Conservation (phyloP, 108 stramenopile genomes). For the Conticribra weissflogii region DNA sequence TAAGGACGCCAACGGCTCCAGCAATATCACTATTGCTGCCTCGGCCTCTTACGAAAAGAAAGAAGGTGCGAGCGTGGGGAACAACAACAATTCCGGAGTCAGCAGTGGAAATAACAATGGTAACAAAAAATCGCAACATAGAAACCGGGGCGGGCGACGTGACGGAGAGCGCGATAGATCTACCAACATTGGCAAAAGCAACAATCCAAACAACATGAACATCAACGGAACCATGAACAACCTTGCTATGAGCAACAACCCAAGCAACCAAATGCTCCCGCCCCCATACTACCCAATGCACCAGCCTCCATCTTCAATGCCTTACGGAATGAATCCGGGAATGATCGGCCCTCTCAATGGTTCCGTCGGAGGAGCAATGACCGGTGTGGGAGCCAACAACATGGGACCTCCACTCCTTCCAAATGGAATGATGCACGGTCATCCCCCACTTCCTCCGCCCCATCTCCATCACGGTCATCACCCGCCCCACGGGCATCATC, state of each 20-base stretch:
- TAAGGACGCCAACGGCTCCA: not conserved
- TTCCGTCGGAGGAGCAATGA: conserved; percentile 12
- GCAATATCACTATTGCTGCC: not conserved
- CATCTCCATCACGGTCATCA: conserved; percentile 9
- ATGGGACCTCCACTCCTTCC: conserved; percentile 13
- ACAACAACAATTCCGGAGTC: not conserved
- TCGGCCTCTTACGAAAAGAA: not conserved
- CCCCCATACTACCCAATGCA: conserved; percentile 22
- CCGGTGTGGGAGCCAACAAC: not conserved
- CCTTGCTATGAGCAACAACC: not conserved
- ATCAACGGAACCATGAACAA: conserved; percentile 3
- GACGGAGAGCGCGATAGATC: not conserved
- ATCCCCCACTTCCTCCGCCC: not conserved
- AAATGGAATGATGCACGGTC: conserved; percentile 8
- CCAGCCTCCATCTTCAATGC: conserved; percentile 1
- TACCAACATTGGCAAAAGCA: not conserved
- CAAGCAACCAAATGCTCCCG: conserved; percentile 10
- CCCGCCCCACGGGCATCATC: not conserved
- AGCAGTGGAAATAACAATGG: not conserved
- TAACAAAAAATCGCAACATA: not conserved
- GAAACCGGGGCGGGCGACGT: not conserved
- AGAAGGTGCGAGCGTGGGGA: not conserved
- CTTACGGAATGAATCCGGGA: conserved; percentile 1
- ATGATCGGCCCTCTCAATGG: too few relatives aligned
- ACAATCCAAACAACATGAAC: not conserved